These are phyloP conservation scores for Elasticomyces elasticus DNA, from an alignment of 495 filamentous ascomycete species.

Conservation along the genomic window DNA sequence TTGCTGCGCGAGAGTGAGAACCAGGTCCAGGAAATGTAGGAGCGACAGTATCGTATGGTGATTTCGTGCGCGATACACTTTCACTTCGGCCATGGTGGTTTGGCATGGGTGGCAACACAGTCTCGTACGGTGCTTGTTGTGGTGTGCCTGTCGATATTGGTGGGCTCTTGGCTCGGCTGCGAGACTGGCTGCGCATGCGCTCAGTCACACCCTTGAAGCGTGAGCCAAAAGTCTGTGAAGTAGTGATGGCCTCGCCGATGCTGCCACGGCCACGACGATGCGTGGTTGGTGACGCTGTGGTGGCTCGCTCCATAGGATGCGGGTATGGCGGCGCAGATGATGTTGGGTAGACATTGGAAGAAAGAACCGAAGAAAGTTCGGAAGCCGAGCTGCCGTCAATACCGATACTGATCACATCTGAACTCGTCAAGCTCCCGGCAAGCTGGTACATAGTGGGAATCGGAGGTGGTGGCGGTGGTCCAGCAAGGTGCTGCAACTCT, in stretches of 20 bases:
- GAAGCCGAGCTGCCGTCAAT: conserved; percentile 26
- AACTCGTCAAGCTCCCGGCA: conserved; percentile 11
- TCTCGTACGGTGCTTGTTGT: conserved; percentile 28
- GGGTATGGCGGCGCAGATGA: conserved; percentile 1
- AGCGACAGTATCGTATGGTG: conserved; percentile 1
- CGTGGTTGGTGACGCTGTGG: conserved; percentile 21
- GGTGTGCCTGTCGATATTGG: conserved; percentile 17
- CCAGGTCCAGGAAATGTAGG: conserved; percentile 20
- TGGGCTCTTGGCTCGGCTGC: conserved; percentile 30
- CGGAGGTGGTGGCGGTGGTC: conserved; percentile 56
- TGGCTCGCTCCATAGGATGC: conserved; percentile 19
- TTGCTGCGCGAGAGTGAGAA: conserved; percentile 18
- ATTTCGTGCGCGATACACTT: conserved; percentile 14
- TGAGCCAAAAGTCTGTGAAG: conserved; percentile 24
- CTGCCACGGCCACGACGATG: conserved; percentile 32
- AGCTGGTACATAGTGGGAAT: conserved; percentile 44
- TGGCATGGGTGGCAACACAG: conserved; percentile 26
- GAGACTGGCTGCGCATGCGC: conserved; percentile 32
- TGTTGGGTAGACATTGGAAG: conserved; percentile 2
- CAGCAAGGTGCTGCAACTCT: conserved; percentile 75
- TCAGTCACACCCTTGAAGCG: conserved; percentile 31
- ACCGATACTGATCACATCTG: conserved; percentile 33
- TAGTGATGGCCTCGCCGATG: conserved; percentile 23
- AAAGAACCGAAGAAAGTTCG: conserved; percentile 5
- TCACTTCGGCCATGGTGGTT: conserved; percentile 19